phyloP scores from a whole-genome alignment of 257 asterid species.

The Linaria vulgaris region DNA sequence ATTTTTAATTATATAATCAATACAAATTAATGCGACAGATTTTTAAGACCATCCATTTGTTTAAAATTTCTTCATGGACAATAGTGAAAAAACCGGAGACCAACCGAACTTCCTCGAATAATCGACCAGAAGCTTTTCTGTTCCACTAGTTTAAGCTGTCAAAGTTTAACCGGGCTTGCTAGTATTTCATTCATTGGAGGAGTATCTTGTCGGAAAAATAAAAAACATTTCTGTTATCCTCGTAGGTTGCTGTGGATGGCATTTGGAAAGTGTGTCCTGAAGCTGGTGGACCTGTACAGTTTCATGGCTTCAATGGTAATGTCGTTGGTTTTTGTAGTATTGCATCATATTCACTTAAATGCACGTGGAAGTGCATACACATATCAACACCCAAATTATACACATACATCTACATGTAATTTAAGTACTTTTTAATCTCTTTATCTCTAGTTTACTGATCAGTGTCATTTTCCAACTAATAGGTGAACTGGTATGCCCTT shows the following conservation, averaged over 20 bases:
- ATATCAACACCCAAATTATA: neutral
- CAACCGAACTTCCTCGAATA: neutral
- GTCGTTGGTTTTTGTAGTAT: conserved; percentile 10
- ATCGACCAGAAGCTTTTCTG: neutral
- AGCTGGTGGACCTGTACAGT: conserved; percentile 80
- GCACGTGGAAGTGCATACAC: neutral
- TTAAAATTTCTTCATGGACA: neutral
- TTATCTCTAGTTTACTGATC: conserved; percentile 1
- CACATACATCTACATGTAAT: neutral
- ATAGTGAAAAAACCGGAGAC: neutral
- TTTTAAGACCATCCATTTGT: neutral
- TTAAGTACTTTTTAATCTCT: neutral
- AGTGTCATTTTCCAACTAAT: conserved; percentile 20
- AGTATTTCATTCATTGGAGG: conserved; percentile 1
- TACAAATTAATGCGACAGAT: neutral
- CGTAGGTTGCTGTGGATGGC: conserved; percentile 89
- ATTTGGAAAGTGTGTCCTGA: conserved; percentile 80
- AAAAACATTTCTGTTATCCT: conserved; percentile 11
- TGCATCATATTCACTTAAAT: neutral
- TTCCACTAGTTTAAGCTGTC: neutral
- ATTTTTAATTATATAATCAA: neutral
- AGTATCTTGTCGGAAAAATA: neutral
- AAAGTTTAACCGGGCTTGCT: too few relatives aligned
- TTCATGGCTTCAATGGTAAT: conserved; percentile 82
- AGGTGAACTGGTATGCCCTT: conserved; percentile 95